phyloP scores from a whole-genome alignment of 805 yeast species.

The Spathaspora girioi region DNA sequence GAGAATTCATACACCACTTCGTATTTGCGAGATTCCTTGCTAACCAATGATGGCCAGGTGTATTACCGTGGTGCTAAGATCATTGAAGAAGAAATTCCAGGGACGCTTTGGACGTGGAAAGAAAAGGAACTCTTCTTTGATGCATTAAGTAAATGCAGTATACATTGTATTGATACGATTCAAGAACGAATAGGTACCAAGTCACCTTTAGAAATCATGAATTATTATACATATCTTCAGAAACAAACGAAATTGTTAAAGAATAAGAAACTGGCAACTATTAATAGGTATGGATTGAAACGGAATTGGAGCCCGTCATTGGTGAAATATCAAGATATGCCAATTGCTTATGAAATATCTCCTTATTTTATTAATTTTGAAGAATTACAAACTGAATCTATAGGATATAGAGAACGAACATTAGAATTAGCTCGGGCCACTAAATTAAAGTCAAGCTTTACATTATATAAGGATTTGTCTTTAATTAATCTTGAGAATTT shows the following conservation, averaged over 20 bases:
- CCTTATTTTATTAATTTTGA: slow-evolving; percentile 41
- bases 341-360: slow-evolving; percentile 52
- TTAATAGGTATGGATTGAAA: not conserved
- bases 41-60: slow-evolving; percentile 13
- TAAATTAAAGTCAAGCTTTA: not conserved
- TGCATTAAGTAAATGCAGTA: slow-evolving; percentile 46
- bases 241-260: slow-evolving; percentile 22
- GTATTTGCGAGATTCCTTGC: slow-evolving; percentile 8
- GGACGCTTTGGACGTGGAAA: slow-evolving; percentile 40
- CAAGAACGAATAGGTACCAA: slow-evolving; percentile 36
- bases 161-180: slow-evolving; percentile 42
- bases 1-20: not conserved
- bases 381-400: slow-evolving; percentile 29
- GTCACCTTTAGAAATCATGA: slow-evolving; percentile 39
- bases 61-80: slow-evolving; percentile 6
- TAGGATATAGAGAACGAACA: slow-evolving; percentile 9
- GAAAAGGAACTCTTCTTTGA: slow-evolving; percentile 55
- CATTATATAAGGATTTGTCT: not conserved
- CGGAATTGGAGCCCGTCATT: slow-evolving; percentile 13
- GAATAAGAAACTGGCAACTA: not conserved
- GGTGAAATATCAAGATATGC: slow-evolving; percentile 42
- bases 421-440: not conserved
- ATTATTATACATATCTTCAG: slow-evolving; percentile 41
- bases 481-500: not conserved
- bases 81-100: slow-evolving; percentile 14